phyloP scores from a whole-genome alignment of 305 asterid genomes.

The Andrographis paniculata region DNA sequence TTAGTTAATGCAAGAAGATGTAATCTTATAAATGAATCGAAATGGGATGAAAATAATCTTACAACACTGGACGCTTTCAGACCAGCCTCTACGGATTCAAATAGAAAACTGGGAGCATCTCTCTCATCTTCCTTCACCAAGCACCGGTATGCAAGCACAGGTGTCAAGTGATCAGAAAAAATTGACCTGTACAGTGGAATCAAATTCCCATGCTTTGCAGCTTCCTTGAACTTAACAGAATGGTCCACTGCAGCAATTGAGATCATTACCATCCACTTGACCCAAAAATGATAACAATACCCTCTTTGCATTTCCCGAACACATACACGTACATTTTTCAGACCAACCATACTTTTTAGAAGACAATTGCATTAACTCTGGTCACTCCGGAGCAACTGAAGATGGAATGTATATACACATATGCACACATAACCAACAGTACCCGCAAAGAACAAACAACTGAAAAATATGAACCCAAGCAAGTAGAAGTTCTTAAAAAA shows the following conservation, averaged over 20 bases:
- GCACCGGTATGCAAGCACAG: slow-evolving; percentile 83
- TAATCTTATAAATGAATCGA: not conserved
- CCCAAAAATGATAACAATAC: slow-evolving; percentile 6
- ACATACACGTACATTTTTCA: not conserved
- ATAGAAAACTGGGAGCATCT: slow-evolving; percentile 89
- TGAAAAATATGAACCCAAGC: not conserved
- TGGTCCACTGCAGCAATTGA: slow-evolving; percentile 48
- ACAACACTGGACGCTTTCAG: slow-evolving; percentile 62
- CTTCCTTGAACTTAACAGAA: slow-evolving; percentile 71
- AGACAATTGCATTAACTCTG: too few relatives aligned
- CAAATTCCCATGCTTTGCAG: slow-evolving; percentile 77
- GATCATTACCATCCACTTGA: slow-evolving; percentile 7
- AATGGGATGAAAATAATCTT: slow-evolving; percentile 20
- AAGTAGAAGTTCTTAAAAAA: not conserved
- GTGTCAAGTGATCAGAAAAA: slow-evolving; percentile 82
- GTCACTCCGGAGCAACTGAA: too few relatives aligned
- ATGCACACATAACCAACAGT: too few relatives aligned
- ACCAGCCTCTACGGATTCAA: slow-evolving; percentile 87
- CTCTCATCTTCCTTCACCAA: slow-evolving; percentile 87
- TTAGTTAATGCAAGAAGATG: slow-evolving; percentile 1
- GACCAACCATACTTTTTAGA: not conserved
- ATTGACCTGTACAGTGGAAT: slow-evolving; percentile 69
- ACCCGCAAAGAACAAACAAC: too few relatives aligned
- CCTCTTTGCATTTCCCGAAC: not conserved
- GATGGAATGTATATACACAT: too few relatives aligned